A percentile compares a stretch with the other conserved stretches of the same genome.
Conservation (phyloP, 495 filamentous ascomycete species). For the Podospora fimiseda region DNA sequence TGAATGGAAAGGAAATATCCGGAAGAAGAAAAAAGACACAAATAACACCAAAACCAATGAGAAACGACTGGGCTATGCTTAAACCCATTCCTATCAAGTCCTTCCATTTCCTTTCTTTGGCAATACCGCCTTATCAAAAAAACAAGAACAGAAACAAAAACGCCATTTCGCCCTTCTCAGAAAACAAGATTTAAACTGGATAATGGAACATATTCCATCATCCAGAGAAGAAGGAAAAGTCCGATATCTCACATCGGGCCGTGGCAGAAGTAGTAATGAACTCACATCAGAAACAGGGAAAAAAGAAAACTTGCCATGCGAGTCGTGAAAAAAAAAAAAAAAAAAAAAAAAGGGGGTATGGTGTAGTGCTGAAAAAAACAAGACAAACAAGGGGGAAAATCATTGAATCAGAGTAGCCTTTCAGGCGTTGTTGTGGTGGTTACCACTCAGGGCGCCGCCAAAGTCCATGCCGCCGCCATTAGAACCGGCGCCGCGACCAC, state of each 20-base stretch:
- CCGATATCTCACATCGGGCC: no score
- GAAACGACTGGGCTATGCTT: background rate
- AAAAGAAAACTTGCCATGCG: background rate
- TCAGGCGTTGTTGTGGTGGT: constrained; percentile 10
- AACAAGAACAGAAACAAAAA: background rate
- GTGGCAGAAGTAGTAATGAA: background rate
- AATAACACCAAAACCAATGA: background rate
- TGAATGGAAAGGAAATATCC: no score
- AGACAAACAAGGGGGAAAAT: constrained; percentile 1
- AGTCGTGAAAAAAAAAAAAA: background rate
- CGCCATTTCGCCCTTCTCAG: no score
- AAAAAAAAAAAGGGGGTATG: background rate
- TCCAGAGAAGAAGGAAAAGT: no score
- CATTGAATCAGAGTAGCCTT: background rate
- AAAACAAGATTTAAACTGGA: no score
- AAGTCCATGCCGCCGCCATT: constrained; percentile 13
- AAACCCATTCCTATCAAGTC: background rate
- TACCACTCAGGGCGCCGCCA: constrained; percentile 18
- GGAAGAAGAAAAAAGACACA: background rate
- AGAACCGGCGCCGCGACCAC: constrained; percentile 4
- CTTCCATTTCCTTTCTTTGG: background rate
- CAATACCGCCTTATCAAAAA: background rate
- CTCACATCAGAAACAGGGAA: background rate
- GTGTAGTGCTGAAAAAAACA: background rate
- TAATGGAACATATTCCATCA: no score